phyloP scores from a whole-genome alignment of 805 yeast genomes.

The Tetrapisispora fleetii region DNA sequence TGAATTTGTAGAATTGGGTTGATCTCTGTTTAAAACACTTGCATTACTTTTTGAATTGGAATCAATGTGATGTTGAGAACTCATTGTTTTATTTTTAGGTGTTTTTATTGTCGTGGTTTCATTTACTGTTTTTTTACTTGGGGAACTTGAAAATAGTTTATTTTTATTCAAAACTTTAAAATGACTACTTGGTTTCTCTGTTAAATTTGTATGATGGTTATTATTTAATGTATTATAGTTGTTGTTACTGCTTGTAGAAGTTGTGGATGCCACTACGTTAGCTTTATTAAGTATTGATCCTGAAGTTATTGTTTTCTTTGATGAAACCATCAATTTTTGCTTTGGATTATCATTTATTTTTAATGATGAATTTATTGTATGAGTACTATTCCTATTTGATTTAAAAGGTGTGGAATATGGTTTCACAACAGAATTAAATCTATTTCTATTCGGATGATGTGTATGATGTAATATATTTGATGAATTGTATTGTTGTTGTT shows the following conservation, averaged over 20 bases:
- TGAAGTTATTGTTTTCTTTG: constrained; percentile 5
- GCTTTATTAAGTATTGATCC: constrained; percentile 11
- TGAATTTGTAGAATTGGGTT: neutral
- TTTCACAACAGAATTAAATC: constrained; percentile 2
- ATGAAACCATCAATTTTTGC: neutral
- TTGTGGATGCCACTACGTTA: constrained; percentile 11
- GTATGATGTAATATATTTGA: neutral
- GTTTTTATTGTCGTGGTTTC: neutral
- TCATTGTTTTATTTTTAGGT: neutral
- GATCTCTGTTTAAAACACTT: neutral
- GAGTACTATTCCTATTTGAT: constrained; percentile 5
- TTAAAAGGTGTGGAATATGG: constrained; percentile 9
- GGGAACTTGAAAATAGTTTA: constrained; percentile 1
- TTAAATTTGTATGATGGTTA: constrained; percentile 3
- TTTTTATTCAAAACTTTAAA: neutral
- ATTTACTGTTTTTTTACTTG: neutral
- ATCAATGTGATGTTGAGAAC: neutral
- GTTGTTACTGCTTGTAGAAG: neutral
- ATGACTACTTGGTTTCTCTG: neutral
- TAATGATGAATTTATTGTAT: neutral
- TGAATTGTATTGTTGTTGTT: neutral
- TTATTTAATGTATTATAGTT: neutral
- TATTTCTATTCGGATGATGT: neutral
- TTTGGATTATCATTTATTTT: neutral
- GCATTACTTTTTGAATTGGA: neutral